A percentile compares a stretch with the other conserved stretches of the same genome.
Conservation (phyloP, 2,329 filamentous ascomycete genomes). For the Dichotomopilus funicola region DNA sequence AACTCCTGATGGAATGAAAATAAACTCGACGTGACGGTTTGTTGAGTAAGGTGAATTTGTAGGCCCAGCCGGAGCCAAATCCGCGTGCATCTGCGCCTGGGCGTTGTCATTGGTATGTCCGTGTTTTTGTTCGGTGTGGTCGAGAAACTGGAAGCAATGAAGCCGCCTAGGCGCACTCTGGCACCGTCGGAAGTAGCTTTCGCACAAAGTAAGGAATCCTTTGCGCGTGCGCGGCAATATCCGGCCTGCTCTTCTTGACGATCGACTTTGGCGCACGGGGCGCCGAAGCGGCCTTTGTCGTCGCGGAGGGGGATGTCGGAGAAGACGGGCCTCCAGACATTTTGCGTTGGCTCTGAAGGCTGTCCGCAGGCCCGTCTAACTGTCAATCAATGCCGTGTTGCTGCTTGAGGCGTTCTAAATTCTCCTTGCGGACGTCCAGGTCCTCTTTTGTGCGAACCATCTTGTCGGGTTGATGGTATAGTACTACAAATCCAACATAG, state of each 20-base stretch:
- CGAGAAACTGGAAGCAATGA: conserved; percentile 12
- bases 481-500: conserved; percentile 35
- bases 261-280: conserved; percentile 37
- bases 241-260: conserved; percentile 38
- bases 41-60: conserved; percentile 16
- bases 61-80: conserved; percentile 15
- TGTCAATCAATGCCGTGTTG: conserved; percentile 98
- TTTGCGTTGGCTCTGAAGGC: conserved; percentile 38
- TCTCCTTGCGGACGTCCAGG: conserved; percentile 86
- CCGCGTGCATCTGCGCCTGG: conserved; percentile 13
- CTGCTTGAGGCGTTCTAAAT: conserved; percentile 95
- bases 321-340: conserved; percentile 58
- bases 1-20: conserved; percentile 18
- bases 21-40: conserved; percentile 4
- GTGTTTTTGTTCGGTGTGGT: conserved; percentile 1
- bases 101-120: conserved; percentile 14
- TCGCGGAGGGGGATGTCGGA: conserved; percentile 36
- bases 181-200: conserved; percentile 33
- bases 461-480: conserved; percentile 61
- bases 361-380: conserved; percentile 62
- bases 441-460: conserved; percentile 83
- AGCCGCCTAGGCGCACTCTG: conserved; percentile 27
- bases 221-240: conserved; percentile 33
- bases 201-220: conserved; percentile 33
- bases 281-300: conserved; percentile 28